These are phyloP conservation scores for Nakaseomyces bracarensis DNA, from an alignment of 1,139 yeast genomes.

Conservation along the genomic window DNA sequence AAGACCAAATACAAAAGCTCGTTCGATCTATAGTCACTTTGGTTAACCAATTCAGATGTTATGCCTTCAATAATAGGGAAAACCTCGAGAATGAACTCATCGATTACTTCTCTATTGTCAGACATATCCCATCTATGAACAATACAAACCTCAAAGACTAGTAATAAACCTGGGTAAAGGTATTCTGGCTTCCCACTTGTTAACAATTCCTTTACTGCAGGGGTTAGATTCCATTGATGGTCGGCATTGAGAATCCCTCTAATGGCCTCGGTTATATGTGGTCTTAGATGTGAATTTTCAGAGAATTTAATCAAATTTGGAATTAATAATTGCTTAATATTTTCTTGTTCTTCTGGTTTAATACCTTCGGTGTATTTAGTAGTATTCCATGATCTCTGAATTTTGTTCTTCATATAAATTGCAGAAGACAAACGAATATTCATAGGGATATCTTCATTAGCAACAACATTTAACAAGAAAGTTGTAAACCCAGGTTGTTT, in stretches of 20 bases:
- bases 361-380: conserved; percentile 38
- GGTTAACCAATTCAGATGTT: conserved; percentile 37
- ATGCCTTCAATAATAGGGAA: conserved; percentile 52
- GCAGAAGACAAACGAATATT: conserved; percentile 56
- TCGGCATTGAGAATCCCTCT: conserved; percentile 53
- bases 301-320: conserved; percentile 38
- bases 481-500: conserved; percentile 50
- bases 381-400: conserved; percentile 47
- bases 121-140: conserved; percentile 52
- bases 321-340: conserved; percentile 46
- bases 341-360: conserved; percentile 41
- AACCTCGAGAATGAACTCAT: conserved; percentile 40
- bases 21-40: conserved; percentile 38
- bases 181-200: conserved; percentile 43
- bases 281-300: conserved; percentile 38
- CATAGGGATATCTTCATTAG: conserved; percentile 39
- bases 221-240: conserved; percentile 31
- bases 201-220: conserved; percentile 36
- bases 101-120: conserved; percentile 38
- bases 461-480: conserved; percentile 46
- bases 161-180: conserved; percentile 49
- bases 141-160: conserved; percentile 48
- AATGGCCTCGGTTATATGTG: conserved; percentile 64
- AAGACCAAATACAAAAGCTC: conserved; percentile 53
- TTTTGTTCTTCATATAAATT: conserved; percentile 59